Evolutionary conservation across 2,329 filamentous ascomycete genomes (phyloP), one percentile per base, ranked within the genome.

Genomic region (Cephalotrichum gorgonifer): DNA sequence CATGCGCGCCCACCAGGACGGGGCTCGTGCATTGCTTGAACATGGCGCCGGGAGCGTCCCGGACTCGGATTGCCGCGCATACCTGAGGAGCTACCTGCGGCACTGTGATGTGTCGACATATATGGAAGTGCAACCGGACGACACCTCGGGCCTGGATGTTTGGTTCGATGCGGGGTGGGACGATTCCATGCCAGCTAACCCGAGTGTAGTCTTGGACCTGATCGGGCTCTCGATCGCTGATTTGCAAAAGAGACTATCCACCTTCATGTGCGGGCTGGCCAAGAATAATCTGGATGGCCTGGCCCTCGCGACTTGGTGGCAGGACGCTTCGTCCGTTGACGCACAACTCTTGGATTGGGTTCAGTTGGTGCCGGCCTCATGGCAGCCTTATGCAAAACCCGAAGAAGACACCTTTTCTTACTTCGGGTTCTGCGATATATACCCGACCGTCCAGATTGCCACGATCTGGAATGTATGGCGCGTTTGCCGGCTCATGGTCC

Each of bases 381-480:
- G 53, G 53, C 44, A 48, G 33, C 51, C 49, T 39, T 44, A 43
- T 47, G 20, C 26, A 44, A 51, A 45, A 47, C 43, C 22, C 43
- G 42, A 47, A 43, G 38, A 49, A 31, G 41, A 42, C 39, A 44
- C n/a, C 31, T 48, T 33, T 50, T 23, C 43, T 44, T 53, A 51
- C 47, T 42, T 48, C 9, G 42, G 51, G 26, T 28, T 47, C 43
- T 55, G 50, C 48, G 52, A 55, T 51, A 49, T 55, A 43, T 55
- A 54, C 44, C 52, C 52, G 14, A 52, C 48, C 30, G 50, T 52
- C 44, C 53, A 55, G 48, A 55, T 55, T 44, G 53, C 53, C 33
- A 54, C 48, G 30, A 52, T 54, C 43, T 55, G 53, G 53, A 55
- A 55, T 47, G 48, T 52, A 42, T 55, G 53, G 53, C 51, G 53